Conservation (phyloP, 176 grass and related monocot genomes). For the Themeda triandra region DNA sequence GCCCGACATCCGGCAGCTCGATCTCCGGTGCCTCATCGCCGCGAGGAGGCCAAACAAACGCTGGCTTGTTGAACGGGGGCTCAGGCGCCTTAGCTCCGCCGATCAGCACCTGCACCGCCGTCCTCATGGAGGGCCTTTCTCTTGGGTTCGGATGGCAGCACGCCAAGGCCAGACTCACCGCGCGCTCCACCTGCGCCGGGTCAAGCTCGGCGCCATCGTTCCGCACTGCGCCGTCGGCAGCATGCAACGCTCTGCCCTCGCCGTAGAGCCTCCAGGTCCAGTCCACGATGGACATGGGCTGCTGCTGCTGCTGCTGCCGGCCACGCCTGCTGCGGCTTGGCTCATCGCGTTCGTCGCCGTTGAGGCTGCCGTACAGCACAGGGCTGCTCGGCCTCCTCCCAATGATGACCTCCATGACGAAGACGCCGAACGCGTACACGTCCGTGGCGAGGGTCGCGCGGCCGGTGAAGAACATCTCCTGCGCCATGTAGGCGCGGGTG, state of each 20-base stretch:
- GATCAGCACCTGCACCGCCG: constrained; percentile 40
- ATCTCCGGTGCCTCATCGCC: not conserved
- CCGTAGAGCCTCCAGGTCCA: constrained; percentile 20
- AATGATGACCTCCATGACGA: constrained; percentile 53
- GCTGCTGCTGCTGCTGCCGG: not conserved
- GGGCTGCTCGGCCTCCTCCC: constrained; percentile 18
- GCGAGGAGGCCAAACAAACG: constrained; percentile 1
- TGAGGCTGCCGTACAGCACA: not conserved
- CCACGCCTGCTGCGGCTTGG: not conserved
- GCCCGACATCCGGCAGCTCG: not conserved
- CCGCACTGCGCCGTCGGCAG: not conserved
- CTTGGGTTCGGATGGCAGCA: constrained; percentile 52
- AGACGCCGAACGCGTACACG: constrained; percentile 47
- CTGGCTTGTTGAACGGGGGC: not conserved
- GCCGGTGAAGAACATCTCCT: constrained; percentile 63
- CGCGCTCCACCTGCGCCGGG: constrained; percentile 25
- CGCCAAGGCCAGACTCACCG: constrained; percentile 43
- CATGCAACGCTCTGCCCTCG: not conserved
- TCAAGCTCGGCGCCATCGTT: not conserved
- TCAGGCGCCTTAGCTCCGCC: constrained; percentile 28
- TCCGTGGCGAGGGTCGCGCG: constrained; percentile 54
- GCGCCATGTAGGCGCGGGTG: constrained; percentile 51
- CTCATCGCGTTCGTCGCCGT: too few relatives aligned
- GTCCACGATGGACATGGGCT: constrained; percentile 1
- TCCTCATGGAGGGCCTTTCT: constrained; percentile 47